These are phyloP conservation scores for Calonectria hongkongensis DNA, from an alignment of 2,329 filamentous ascomycete genomes.

Conservation along the genomic window DNA sequence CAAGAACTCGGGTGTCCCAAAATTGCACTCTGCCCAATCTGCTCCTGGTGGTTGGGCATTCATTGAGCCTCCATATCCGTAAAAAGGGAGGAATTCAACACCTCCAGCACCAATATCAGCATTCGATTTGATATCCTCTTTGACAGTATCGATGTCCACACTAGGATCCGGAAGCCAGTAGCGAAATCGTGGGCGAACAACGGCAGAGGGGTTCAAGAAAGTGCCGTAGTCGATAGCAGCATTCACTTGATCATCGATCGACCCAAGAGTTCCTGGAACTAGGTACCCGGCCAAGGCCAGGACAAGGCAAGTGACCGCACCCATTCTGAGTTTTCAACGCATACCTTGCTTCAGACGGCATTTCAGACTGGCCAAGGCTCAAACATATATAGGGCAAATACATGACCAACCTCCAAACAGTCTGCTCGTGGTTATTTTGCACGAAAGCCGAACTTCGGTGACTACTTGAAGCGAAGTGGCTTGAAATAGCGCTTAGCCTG, in stretches of 20 bases:
- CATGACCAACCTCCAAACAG: neutral
- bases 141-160: constrained; percentile 14
- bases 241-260: constrained; percentile 16
- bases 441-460: neutral
- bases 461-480: neutral
- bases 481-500: neutral
- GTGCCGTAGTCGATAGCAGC: constrained; percentile 16
- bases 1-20: constrained; percentile 19
- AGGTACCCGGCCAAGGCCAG: neutral
- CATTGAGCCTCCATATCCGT: constrained; percentile 24
- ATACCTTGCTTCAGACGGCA: too few relatives aligned
- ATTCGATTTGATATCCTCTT: constrained; percentile 11
- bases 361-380: neutral
- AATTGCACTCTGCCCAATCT: constrained; percentile 29
- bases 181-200: constrained; percentile 30
- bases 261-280: neutral
- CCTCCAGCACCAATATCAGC: constrained; percentile 28
- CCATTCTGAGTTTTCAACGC: neutral
- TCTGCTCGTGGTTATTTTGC: neutral
- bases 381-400: neutral
- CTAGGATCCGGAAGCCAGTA: constrained; percentile 39
- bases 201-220: constrained; percentile 6
- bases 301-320: too few relatives aligned
- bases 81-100: constrained; percentile 31
- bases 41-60: constrained; percentile 10